Evolutionary conservation across 2,329 filamentous ascomycete genomes (phyloP).

Genomic region (Claviceps sp.): DNA sequence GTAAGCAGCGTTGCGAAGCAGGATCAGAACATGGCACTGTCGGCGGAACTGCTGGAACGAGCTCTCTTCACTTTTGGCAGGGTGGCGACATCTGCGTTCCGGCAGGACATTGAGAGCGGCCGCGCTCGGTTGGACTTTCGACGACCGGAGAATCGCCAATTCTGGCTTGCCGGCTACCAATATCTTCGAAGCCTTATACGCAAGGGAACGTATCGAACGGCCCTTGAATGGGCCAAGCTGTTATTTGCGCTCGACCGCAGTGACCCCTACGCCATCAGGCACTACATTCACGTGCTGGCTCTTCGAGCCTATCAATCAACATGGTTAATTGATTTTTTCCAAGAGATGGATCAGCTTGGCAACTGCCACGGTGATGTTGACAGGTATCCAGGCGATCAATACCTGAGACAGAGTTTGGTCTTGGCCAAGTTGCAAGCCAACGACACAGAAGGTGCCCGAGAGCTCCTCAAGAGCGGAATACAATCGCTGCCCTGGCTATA

Average conservation of each 20-base stretch:
- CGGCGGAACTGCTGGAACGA: conserved; percentile 77
- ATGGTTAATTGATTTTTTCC: conserved; percentile 59
- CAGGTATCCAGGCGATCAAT: conserved; percentile 35
- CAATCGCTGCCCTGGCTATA: conserved; percentile 73
- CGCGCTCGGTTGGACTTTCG: conserved; percentile 69
- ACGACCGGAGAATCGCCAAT: conserved; percentile 76
- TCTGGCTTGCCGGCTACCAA: conserved; percentile 81
- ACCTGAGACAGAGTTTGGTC: conserved; percentile 63
- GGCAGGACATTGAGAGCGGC: conserved; percentile 60
- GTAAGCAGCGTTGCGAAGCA: conserved; percentile 87
- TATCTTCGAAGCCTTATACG: conserved; percentile 76
- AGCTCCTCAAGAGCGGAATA: conserved; percentile 54
- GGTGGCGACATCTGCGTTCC: conserved; percentile 71
- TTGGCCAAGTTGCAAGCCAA: conserved; percentile 63
- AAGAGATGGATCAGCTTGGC: conserved; percentile 24
- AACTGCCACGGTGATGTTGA: conserved; percentile 1
- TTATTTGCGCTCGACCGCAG: conserved; percentile 59
- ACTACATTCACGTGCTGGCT: conserved; percentile 73
- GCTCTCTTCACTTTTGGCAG: conserved; percentile 91
- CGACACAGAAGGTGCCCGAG: conserved; percentile 50
- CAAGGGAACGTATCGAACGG: conserved; percentile 88
- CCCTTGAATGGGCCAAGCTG: conserved; percentile 85
- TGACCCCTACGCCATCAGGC: conserved; percentile 73
- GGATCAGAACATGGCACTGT: conserved; percentile 73
- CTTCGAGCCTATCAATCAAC: conserved; percentile 66